Evolutionary conservation across 306 rosid species (phyloP), one percentile per base, ranked within the genome.

Genomic region (Lotus japonicus): DNA sequence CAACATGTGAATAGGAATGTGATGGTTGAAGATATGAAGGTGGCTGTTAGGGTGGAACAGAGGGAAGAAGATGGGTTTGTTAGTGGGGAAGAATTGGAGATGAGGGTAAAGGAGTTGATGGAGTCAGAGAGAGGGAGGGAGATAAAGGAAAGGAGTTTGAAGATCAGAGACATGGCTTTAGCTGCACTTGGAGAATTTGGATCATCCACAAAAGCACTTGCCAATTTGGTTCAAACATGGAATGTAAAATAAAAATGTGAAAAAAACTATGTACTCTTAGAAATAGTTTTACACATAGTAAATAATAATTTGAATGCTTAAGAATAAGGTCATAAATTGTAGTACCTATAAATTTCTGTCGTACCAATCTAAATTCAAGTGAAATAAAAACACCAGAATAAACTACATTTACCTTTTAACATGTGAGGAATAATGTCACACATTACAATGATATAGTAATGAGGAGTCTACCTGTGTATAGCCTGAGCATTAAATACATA

Each of bases 1-100:
- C 82, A 78, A 64, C 82, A 78, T 36, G 70, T 71, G 49, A 78
- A 78, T 16, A 78, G 44, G 78, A 39, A 78, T 13, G 52, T 71
- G 64, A 57, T 78, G 82, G 74, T 71, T 51, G 38, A 43, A 5
- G 70, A 71, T 10, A 78, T 78, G 82, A 65, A 58, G 59, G 65
- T 71, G 35, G 82, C 78, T 0, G 8, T 78, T 57, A 70, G 36
- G 6, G 78, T 78, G 59, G 77, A 65, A 3, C 52, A 78, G 7
- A 71, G 68, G 19, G 78, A 41, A 41, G 64, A 17, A 2, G 74
- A 72, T 58, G 35, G 70, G 39, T 66, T 78, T 17, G 82, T 78
- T 44, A 78, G 52, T 57, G 58, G 28, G 0, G 70, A 65, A 2
- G 82, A 71, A 43, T 65, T 78, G 17, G 82, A 71, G 28, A 71